Evolutionary conservation across 495 filamentous ascomycete genomes (phyloP), one percentile per base, ranked within the genome.

Genomic region (Aspergillus bertholletiae): DNA sequence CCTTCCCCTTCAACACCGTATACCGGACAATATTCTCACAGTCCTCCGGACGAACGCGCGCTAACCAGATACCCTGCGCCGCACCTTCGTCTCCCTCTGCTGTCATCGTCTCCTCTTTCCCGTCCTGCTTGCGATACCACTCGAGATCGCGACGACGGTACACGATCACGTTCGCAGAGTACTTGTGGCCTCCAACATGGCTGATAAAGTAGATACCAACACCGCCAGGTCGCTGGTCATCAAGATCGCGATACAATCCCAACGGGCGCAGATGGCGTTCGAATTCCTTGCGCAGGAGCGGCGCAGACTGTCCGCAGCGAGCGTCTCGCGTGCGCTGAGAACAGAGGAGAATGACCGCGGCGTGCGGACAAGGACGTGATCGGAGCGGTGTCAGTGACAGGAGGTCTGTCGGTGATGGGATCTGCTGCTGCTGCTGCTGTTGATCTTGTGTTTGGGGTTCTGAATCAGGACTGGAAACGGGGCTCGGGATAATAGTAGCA

Each of bases 161-260:
- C 0, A 98, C 75, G 70, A 98, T 86, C 60, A 96, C 80, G 61
- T 98, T 98, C 1, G 93, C 94, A 9, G 61, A 61, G 48, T 63
- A 63, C 45, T 63, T 63, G 48, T 63, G 61, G 5, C 61, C 61
- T 5, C 61, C 61, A 17, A 97, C 90, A 65, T 98, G 94, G 58
- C 84, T 92, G 60, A 97, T 91, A 65, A 97, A 98, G 62, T 97
- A 93, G 48, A 98, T 88, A 1, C 90, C 92, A 3, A 95, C 92
- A 2, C 95, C 94, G 15, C 92, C 93, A 0, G 90, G 87, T 37
- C 94, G 69, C 68, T 88, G 84, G 64, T 98, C 94, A 48, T 91
- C 83, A 32, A 92, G 72, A 64, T 97, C 94, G 21, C 95, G 86
- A 67, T 88, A 92, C 5, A 98, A 71, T 0, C 91, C 90, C 3